A percentile compares a stretch with the other conserved stretches of the same genome.
These are phyloP conservation scores for Peziza echinospora DNA, from an alignment of 495 filamentous ascomycete species.

Conservation along the genomic window DNA sequence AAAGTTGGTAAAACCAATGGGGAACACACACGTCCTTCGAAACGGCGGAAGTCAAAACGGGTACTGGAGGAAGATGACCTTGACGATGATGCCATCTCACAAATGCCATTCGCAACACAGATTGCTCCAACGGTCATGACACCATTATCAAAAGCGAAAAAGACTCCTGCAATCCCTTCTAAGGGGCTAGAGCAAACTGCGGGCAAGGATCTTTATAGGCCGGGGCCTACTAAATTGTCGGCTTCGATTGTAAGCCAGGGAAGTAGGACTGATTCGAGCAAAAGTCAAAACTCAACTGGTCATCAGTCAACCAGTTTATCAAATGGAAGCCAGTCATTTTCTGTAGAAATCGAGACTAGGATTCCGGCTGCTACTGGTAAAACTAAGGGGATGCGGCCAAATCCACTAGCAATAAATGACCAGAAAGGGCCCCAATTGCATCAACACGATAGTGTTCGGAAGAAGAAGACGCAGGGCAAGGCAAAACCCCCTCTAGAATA, in stretches of 20 bases:
- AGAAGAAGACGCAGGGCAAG: background rate
- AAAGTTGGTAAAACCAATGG: background rate
- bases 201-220: background rate
- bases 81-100: background rate
- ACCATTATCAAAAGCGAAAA: background rate
- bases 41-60: background rate
- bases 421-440: too few species aligned
- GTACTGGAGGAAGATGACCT: too few species aligned
- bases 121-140: background rate
- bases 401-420: background rate
- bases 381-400: background rate
- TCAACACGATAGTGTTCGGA: too few species aligned
- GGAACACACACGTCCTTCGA: background rate
- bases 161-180: background rate
- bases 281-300: background rate
- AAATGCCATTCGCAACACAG: background rate
- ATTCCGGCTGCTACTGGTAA: background rate
- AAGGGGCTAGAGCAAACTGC: too few species aligned
- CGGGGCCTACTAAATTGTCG: background rate
- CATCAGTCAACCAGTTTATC: too few species aligned
- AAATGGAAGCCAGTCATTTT: too few species aligned
- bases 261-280: background rate
- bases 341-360: background rate
- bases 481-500: background rate
- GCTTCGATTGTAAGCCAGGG: background rate